Evolutionary conservation across 768 basidiomycete species (phyloP), one percentile per base, ranked within the genome.

Genomic region (Boletus vermiculosoides): DNA sequence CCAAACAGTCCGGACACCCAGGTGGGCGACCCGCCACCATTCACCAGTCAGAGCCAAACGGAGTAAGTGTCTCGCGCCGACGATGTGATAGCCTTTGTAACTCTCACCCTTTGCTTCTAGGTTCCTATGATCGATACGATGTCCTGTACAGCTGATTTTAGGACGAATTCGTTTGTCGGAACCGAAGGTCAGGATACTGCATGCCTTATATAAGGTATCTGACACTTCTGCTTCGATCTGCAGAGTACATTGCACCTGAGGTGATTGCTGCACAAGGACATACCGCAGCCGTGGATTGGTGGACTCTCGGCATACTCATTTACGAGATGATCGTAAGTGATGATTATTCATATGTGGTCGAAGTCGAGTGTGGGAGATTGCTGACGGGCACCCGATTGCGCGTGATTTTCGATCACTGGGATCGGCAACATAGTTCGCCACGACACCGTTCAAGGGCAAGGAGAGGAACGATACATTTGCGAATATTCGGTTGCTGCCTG

Each of bases 161-260:
- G 96, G 72, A 98, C 97, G 22, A 98, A 98, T 75, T 97, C 94
- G 41, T 99, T 99, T 76, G 97, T 99, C 64, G 97, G 97, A 28
- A 99, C 97, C 28, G 97, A 99, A 83, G 96, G 93, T 92, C 66
- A 73, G 80, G 63, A 63, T 56, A 59, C 49, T 54, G 53, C 48
- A 23, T 55, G 42, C 39, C 49, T 49, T 52, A 36, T 61, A 8
- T 30, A 55, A 53, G 28, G 57, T 50, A 41, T 52, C 64, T 66
- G 58, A 64, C 55, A n/a, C 23, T 58, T 37, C 58, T 59, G 42
- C 41, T 58, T 54, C 12, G 64, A 57, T 57, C 50, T 57, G 40
- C 73, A 97, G 96, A 98, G 77, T 99, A 99, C 80, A 98, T 99
- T 71, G 94, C 96, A 41, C 96, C 96, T 60, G 97, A 99, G 78